Base-by-base conservation (phyloP, 2,329 filamentous ascomycete genomes). In the Aspergillus arachidicola region DNA sequence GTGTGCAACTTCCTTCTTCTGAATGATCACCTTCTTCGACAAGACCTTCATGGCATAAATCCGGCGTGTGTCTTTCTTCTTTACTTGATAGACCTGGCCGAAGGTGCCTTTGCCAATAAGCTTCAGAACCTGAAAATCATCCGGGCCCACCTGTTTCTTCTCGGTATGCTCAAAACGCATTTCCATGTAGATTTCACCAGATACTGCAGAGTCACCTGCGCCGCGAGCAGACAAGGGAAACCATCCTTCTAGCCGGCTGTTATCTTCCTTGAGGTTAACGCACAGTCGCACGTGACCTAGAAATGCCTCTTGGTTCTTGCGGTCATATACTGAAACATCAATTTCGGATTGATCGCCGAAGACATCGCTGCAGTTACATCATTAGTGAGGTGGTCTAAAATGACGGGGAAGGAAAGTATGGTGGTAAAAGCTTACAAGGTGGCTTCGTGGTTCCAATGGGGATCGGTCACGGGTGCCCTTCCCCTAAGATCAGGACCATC, bases 21-120 rank as follows among this genome's bases (percentile, higher is more conserved):
- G 95, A 30, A 99, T 95, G 73, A 99, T 99, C 59, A 99, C 95
- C 84, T 99, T 99, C 85, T 99, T 99, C 57, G 95, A 97, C 36
- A 99, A 83, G 1, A 99, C 94, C 80, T 99, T 99, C 95, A 99
- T 99, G 66, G 95, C 95, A 74, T 99, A 99, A 65, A 99, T 97
- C 51, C 95, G 90, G 72, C 89, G 89, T 0, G 94, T 97, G 76
- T 99, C 95, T 83, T 92, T 95, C 86, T 99, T 99, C 71, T 93
- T 90, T 7, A 99, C 95, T 77, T 99, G 95, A 76, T 98, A 99
- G 2, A 99, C 95, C 78, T 99, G 95, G 1, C 95, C 95, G 76
- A 99, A 99, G 0, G 95, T 99, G 60, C 95, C 95, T 80, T 98
- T 98, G 66, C 95, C 95, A 68, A 99, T 98, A 61, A 99, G 87